Base-by-base conservation (phyloP, 2,329 filamentous ascomycete species). In the Neospermospora avenae region DNA sequence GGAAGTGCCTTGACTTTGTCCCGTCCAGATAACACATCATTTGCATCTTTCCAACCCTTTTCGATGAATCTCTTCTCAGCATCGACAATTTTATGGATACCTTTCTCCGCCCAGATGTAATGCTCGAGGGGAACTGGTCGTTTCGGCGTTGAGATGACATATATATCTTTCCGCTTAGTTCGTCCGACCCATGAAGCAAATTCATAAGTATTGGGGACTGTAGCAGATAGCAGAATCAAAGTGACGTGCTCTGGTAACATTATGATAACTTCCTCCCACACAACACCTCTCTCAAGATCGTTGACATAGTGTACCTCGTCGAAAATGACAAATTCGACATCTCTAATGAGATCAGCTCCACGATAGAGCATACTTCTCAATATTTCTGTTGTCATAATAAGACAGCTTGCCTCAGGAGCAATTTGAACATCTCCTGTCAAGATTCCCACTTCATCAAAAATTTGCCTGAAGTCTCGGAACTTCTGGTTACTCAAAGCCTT, bases 301-400 rank as follows among this genome's bases (percentile, higher is more conserved):
- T 98, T 99, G 66, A 99, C 93, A 72, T 99, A 99, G 76, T 99
- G 95, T 1, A 99, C 95, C 75, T 99, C 95, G 70, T 99, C 95
- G 64, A 99, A 99, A 52, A 99, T 97, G 68, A 99, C 95, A 73
- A 96, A 99, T 67, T 99, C 95, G 8, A 99, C 95, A 72, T 99
- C 95, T 68, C 95, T 85, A 67, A 99, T 97, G 16, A 99, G 77
- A 77, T 99, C 95, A 5, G 95, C 93, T 62, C 95, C 95, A 61
- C 93, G 85, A 71, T 99, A 99, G 49, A 99, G 84, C 93, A 99
- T 99, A 79, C 95, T 98, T 60, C 95, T 86, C 60, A 99, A 77
- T 77, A 99, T 99, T 73, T 99, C 95, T 0, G 95, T 99, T 0
- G 95, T 99, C 95, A 99, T 99, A 75, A 99, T 98, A 44, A 99